A percentile compares a stretch with the other conserved stretches of the same genome.
Evolutionary conservation across 2,329 filamentous ascomycete genomes (phyloP).

Genomic region (Passalora sequoiae): DNA sequence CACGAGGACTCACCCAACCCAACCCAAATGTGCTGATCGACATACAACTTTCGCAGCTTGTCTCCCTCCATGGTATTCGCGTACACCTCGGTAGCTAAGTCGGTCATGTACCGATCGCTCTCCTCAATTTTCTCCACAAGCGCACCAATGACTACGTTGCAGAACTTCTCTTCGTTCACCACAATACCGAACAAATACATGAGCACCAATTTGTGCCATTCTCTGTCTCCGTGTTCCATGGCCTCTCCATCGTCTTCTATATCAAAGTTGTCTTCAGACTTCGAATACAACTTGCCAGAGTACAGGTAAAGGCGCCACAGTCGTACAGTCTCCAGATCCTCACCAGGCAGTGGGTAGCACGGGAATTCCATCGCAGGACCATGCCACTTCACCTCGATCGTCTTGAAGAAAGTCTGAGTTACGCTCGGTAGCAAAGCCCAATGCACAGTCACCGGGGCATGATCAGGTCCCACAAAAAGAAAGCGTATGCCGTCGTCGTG

Average conservation of each 20-base stretch:
- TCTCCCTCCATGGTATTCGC: slow-evolving; percentile 10
- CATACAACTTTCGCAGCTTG: slow-evolving; percentile 17
- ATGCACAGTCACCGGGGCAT: slow-evolving; percentile 15
- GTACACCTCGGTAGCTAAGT: slow-evolving; percentile 21
- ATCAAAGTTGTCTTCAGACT: slow-evolving; percentile 11
- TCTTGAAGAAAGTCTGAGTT: slow-evolving; percentile 10
- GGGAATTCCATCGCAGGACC: not conserved
- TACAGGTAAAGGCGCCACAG: slow-evolving; percentile 27
- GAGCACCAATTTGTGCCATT: slow-evolving; percentile 20
- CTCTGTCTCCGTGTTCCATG: slow-evolving; percentile 13
- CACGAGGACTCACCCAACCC: slow-evolving; percentile 12
- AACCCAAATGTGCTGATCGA: slow-evolving; percentile 25
- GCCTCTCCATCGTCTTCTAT: slow-evolving; percentile 9
- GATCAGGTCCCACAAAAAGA: slow-evolving; percentile 17
- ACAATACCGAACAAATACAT: slow-evolving; percentile 26
- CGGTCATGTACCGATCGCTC: slow-evolving; percentile 16
- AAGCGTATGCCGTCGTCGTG: slow-evolving; percentile 16
- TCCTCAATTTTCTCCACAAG: slow-evolving; percentile 21
- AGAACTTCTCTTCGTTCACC: slow-evolving; percentile 25
- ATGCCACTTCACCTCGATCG: not conserved
- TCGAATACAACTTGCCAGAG: slow-evolving; percentile 15
- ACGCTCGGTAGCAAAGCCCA: slow-evolving; percentile 9
- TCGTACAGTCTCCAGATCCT: slow-evolving; percentile 15
- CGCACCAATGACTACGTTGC: slow-evolving; percentile 23
- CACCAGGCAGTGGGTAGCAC: slow-evolving; percentile 12